Percentiles rank a stretch among this genome's conserved stretches.
Evolutionary conservation across 768 basidiomycete genomes (phyloP).

Genomic region (Leucogyrophana mollusca): DNA sequence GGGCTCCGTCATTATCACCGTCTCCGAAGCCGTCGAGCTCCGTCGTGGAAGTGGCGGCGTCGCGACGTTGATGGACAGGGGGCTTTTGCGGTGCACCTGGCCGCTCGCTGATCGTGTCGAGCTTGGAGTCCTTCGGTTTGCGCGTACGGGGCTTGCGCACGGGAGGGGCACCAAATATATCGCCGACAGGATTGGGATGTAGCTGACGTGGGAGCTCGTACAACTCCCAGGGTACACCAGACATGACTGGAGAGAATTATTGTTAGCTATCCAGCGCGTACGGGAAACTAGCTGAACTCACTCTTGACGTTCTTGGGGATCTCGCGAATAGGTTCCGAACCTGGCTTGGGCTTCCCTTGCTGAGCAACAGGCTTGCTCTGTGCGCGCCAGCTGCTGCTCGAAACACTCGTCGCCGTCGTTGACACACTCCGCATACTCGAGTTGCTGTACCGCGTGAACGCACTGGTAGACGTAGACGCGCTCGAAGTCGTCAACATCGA

Average conservation of each 20-base stretch:
- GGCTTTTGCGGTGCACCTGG: conserved; percentile 44
- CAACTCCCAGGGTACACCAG: conserved; percentile 76
- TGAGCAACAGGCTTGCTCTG: conserved; percentile 25
- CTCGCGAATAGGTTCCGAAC: conserved; percentile 22
- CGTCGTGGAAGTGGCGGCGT: conserved; percentile 75
- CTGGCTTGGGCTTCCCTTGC: background rate
- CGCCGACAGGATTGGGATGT: conserved; percentile 58
- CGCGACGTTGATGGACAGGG: conserved; percentile 47
- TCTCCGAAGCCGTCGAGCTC: conserved; percentile 50
- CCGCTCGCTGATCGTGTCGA: conserved; percentile 78
- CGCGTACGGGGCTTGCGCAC: conserved; percentile 65
- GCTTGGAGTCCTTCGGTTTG: conserved; percentile 62
- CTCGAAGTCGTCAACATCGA: conserved; percentile 71
- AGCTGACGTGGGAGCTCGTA: conserved; percentile 66
- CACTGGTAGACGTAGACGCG: conserved; percentile 65
- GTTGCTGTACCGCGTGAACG: conserved; percentile 76
- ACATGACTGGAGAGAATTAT: conserved; percentile 52
- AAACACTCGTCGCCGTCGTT: conserved; percentile 79
- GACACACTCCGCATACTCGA: conserved; percentile 71
- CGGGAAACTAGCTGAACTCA: conserved; percentile 42
- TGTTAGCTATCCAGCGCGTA: background rate
- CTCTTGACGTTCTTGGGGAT: conserved; percentile 80
- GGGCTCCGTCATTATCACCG: conserved; percentile 43
- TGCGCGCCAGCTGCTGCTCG: conserved; percentile 71
- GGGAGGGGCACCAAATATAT: conserved; percentile 56